Evolutionary conservation across 441 rosid genomes (phyloP).

Genomic region (Gossypium aridum): DNA sequence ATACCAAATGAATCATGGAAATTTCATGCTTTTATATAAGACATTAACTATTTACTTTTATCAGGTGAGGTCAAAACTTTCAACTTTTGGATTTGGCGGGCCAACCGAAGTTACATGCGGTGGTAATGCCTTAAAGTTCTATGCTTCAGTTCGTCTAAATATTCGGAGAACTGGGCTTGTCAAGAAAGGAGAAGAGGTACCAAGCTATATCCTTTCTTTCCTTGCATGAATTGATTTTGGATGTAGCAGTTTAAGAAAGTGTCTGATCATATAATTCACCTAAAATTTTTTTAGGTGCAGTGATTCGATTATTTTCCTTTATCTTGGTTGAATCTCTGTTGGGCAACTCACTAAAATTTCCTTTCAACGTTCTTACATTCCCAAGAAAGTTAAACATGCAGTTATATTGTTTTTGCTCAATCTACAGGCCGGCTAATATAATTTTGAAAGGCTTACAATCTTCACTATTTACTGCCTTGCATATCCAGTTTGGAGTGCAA

Average conservation of each 20-base stretch:
- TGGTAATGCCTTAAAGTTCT: slow-evolving; percentile 91
- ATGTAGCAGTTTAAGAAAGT: not conserved
- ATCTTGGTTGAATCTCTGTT: too few species aligned
- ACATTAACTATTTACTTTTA: slow-evolving; percentile 4
- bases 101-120: slow-evolving; percentile 96
- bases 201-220: not conserved
- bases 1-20: not conserved
- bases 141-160: slow-evolving; percentile 91
- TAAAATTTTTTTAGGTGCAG: not conserved
- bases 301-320: too few species aligned
- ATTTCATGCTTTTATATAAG: not conserved
- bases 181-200: slow-evolving; percentile 92
- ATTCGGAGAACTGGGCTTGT: slow-evolving; percentile 58
- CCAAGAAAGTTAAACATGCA: not conserved
- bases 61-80: slow-evolving; percentile 84
- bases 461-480: too few species aligned
- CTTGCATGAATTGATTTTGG: not conserved
- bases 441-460: not conserved
- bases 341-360: not conserved
- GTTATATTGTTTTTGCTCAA: not conserved
- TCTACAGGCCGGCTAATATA: not conserved
- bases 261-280: not conserved
- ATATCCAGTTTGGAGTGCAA: not conserved
- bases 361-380: not conserved
- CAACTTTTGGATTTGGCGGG: slow-evolving; percentile 89